Conservation (phyloP, 169 alveolate species). For the Neospora caninum region DNA sequence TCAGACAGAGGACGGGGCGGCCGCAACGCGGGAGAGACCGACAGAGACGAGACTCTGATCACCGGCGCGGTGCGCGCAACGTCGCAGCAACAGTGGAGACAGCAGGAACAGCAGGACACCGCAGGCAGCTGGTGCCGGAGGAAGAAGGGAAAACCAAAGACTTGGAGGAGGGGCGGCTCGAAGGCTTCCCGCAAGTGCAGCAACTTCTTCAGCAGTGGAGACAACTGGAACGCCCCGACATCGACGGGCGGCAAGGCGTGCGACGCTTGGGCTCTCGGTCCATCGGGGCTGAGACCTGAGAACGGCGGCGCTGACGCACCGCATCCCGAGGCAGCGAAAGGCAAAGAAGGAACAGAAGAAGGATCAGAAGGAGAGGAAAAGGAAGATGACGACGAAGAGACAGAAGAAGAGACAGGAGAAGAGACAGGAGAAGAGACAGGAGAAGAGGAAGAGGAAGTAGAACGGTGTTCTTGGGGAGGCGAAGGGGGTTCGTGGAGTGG, state of each 20-base stretch:
- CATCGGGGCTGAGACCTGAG: background rate
- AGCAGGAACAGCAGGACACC: conserved; percentile 16
- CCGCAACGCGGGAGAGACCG: background rate
- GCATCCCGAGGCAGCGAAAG: background rate
- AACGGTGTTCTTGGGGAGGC: background rate
- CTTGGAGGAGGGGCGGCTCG: background rate
- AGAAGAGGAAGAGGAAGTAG: background rate
- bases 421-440: background rate
- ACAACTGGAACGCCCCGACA: background rate
- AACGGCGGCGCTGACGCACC: background rate
- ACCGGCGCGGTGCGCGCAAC: background rate
- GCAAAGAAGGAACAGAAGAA: too few relatives aligned
- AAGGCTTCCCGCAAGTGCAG: background rate
- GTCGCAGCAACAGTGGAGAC: conserved; percentile 1
- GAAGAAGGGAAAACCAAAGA: conserved; percentile 17
- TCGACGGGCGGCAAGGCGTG: background rate
- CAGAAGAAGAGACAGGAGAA: background rate
- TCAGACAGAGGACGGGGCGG: background rate
- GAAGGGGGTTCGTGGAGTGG: too few relatives aligned
- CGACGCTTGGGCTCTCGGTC: background rate
- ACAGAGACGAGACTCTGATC: background rate
- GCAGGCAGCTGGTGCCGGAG: conserved; percentile 16
- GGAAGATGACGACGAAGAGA: background rate
- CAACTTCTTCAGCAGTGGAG: conserved; percentile 19
- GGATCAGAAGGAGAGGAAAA: background rate